These are phyloP conservation scores for Sequoiadendron giganteum DNA, from an alignment of 75 land plant genomes.

Conservation along the genomic window DNA sequence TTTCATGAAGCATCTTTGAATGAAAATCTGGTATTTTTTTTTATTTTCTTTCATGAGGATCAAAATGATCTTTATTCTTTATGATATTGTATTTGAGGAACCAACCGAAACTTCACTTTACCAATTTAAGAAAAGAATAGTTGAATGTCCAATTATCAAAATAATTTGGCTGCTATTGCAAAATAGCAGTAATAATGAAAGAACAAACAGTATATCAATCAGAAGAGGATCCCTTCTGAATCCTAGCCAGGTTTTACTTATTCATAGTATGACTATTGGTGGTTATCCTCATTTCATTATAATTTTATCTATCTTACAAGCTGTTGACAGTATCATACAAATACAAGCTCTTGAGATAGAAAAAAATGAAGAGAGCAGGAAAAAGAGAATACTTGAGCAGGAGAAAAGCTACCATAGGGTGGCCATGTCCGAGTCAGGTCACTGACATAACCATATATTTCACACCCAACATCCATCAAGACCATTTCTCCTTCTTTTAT, in stretches of 20 bases:
- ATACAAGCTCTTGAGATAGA: background rate
- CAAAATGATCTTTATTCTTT: background rate
- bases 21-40: background rate
- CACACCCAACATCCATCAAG: constrained; percentile 96
- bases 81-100: background rate
- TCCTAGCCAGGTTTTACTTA: background rate
- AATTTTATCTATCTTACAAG: background rate
- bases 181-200: background rate
- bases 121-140: background rate
- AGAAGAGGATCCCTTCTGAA: background rate
- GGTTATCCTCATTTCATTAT: background rate
- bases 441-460: constrained; percentile 92
- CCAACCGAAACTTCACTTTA: background rate
- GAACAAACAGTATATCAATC: background rate
- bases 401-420: constrained; percentile 74
- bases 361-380: background rate
- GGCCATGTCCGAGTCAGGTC: constrained; percentile 99
- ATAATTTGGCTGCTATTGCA: background rate
- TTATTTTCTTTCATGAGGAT: background rate
- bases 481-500: constrained; percentile 75
- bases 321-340: background rate
- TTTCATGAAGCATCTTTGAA: background rate
- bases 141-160: background rate
- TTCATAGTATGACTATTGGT: background rate
- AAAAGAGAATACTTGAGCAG: constrained; percentile 56